Conservation (phyloP, 441 rosid genomes). For the Populus hybrid region DNA sequence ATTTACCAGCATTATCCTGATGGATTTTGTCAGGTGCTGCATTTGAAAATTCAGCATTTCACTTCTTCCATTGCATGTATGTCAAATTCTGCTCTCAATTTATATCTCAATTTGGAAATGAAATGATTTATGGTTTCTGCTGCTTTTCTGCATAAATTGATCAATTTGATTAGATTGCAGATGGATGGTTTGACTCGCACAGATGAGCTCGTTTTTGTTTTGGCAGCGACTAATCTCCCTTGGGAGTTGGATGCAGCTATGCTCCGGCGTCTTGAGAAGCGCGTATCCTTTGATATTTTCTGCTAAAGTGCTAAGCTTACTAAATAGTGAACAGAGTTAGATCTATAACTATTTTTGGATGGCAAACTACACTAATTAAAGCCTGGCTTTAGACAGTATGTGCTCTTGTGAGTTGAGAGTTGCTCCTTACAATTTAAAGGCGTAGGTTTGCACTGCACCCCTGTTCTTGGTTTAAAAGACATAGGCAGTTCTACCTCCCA, state of each 20-base stretch:
- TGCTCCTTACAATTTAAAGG: not conserved
- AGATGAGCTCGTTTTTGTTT: constrained; percentile 86
- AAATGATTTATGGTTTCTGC: constrained; percentile 1
- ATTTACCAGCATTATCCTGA: not conserved
- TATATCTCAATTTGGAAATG: not conserved
- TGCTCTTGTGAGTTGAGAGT: not conserved
- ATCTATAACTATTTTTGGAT: not conserved
- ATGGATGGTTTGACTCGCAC: constrained; percentile 91
- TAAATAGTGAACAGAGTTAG: not conserved
- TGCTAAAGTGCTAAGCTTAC: not conserved
- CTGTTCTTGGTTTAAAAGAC: not conserved
- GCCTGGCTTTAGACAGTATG: not conserved
- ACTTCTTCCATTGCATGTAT: not conserved
- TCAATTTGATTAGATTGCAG: constrained; percentile 45
- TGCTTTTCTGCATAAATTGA: constrained; percentile 17
- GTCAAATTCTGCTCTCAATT: not conserved
- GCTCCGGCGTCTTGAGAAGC: constrained; percentile 93
- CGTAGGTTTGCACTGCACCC: not conserved
- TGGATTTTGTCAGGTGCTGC: not conserved
- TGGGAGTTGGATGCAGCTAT: constrained; percentile 98
- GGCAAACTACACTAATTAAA: not conserved
- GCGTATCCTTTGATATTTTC: constrained; percentile 67
- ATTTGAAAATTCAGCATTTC: not conserved
- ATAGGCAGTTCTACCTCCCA: not conserved
- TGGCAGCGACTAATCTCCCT: constrained; percentile 97